These are phyloP conservation scores for Oehlia diaphana DNA, from an alignment of 192 early-diverging fungal genomes.

Conservation along the genomic window DNA sequence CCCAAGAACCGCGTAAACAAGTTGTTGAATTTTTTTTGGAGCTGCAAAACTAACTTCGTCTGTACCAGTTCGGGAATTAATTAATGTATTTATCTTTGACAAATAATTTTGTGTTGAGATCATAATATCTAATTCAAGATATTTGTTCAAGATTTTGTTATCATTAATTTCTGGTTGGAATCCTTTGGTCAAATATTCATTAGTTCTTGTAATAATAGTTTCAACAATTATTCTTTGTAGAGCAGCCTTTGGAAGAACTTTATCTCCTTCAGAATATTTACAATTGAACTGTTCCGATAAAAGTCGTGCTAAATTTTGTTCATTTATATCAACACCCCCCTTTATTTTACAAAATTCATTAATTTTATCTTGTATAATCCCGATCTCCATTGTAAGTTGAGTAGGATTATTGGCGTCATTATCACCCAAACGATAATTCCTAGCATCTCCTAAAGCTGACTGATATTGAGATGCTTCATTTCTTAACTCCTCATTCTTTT, in stretches of 20 bases:
- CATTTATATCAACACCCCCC: not conserved
- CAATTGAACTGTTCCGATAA: not conserved
- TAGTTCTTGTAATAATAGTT: not conserved
- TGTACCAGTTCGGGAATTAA: not conserved
- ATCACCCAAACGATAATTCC: not conserved
- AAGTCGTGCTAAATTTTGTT: not conserved
- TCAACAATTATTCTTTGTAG: not conserved
- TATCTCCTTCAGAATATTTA: not conserved
- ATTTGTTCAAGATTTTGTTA: not conserved
- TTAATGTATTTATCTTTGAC: not conserved
- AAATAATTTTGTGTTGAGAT: not conserved
- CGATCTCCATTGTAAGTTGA: not conserved
- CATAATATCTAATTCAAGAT: not conserved
- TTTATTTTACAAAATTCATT: not conserved
- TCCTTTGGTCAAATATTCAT: not conserved
- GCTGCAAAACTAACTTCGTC: not conserved
- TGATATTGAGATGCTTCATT: conserved; percentile 5
- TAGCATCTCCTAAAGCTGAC: conserved; percentile 14
- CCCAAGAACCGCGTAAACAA: conserved; percentile 5
- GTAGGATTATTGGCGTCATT: conserved; percentile 15
- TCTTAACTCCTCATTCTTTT: not conserved
- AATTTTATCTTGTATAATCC: not conserved
- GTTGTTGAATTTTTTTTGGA: conserved; percentile 18
- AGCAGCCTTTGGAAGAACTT: not conserved
- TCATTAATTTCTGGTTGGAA: no score